Evolutionary conservation across 148 eudicot species (phyloP).

Genomic region (Cornus controversa): DNA sequence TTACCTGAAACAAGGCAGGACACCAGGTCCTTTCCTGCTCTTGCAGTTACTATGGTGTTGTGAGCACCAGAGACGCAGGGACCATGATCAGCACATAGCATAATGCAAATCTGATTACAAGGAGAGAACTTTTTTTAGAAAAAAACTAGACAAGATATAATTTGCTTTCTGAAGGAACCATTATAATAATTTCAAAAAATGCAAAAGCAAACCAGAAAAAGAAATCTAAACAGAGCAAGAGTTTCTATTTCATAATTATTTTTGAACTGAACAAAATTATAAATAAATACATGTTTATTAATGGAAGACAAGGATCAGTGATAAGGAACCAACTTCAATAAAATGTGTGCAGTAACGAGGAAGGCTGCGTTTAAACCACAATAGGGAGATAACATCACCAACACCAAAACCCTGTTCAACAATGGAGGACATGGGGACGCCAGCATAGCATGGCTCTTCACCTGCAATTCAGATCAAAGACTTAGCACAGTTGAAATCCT

Average conservation of each 20-base stretch:
- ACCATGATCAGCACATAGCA: conserved; percentile 90
- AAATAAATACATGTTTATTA: neutral
- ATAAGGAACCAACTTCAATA: conserved; percentile 53
- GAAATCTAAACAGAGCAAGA: neutral
- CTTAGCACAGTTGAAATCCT: neutral
- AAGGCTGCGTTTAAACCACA: conserved; percentile 92
- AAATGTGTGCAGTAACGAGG: conserved; percentile 84
- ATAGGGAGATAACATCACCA: conserved; percentile 70
- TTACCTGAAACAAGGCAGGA: conserved; percentile 78
- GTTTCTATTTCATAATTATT: too few species aligned
- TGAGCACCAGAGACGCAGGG: conserved; percentile 92
- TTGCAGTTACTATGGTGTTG: conserved; percentile 81
- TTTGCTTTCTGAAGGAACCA: neutral
- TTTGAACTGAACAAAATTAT: neutral
- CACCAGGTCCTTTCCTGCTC: conserved; percentile 81
- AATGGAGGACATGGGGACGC: conserved; percentile 83
- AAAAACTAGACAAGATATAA: neutral
- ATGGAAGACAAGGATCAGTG: neutral
- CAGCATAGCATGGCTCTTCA: conserved; percentile 82
- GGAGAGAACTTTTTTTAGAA: neutral
- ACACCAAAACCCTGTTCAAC: conserved; percentile 65
- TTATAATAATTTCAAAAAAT: neutral
- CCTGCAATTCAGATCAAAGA: conserved; percentile 35
- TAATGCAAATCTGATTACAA: conserved; percentile 58
- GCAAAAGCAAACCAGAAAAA: neutral